A percentile compares a stretch with the other conserved stretches of the same genome.
These are phyloP conservation scores for Silene conica DNA, from an alignment of 148 eudicot genomes.

Conservation along the genomic window DNA sequence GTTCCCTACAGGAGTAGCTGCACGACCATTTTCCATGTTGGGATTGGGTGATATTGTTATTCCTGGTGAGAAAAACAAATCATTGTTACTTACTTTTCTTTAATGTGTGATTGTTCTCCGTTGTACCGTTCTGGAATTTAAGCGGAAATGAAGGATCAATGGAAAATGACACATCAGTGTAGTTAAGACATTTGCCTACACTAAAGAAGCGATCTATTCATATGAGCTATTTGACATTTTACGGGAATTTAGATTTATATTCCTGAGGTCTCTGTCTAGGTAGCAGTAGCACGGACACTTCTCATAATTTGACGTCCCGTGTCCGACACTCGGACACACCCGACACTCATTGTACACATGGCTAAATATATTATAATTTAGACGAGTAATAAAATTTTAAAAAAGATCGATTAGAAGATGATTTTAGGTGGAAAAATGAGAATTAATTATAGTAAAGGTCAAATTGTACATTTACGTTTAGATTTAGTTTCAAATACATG, in stretches of 20 bases:
- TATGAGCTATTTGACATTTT: too few species aligned
- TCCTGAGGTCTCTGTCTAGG: not conserved
- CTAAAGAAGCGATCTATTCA: not conserved
- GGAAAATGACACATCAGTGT: too few species aligned
- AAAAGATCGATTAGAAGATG: too few species aligned
- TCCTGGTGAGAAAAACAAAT: slow-evolving; percentile 62
- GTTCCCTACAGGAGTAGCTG: slow-evolving; percentile 74
- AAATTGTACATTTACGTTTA: too few species aligned
- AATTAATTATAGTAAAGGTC: too few species aligned
- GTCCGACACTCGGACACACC: too few species aligned
- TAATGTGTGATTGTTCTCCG: slow-evolving; percentile 3
- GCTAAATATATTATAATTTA: too few species aligned
- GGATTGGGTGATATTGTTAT: slow-evolving; percentile 98
- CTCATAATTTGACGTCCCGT: too few species aligned
- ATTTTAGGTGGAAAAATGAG: too few species aligned
- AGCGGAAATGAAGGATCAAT: not conserved
- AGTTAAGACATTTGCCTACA: not conserved
- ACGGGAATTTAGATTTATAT: not conserved
- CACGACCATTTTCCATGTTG: slow-evolving; percentile 93
- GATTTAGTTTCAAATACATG: too few species aligned
- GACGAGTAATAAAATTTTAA: too few species aligned
- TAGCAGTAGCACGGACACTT: not conserved
- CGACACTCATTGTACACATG: too few species aligned
- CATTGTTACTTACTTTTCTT: slow-evolving; percentile 4
- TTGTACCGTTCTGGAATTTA: not conserved